Evolutionary conservation across 768 basidiomycete genomes (phyloP).

Genomic region (Rhodotorula diobovata): DNA sequence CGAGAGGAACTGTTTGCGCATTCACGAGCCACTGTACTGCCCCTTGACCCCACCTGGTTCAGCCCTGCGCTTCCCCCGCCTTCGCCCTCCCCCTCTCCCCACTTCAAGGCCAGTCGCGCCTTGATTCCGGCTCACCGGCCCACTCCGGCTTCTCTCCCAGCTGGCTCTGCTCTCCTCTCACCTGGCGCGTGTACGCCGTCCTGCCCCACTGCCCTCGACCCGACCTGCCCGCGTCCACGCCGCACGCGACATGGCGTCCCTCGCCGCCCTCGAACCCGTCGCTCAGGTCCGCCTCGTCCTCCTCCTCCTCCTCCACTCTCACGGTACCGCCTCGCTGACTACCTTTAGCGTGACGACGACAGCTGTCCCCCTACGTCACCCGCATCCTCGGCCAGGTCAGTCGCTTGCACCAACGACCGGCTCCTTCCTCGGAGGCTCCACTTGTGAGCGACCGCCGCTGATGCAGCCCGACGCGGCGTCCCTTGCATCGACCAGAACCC

Average conservation of each 20-base stretch:
- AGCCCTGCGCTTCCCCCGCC: too few species aligned
- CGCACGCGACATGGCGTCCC: not conserved
- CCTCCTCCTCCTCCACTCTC: too few species aligned
- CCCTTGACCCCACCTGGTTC: too few species aligned
- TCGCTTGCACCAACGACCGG: not conserved
- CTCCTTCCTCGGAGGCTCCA: too few species aligned
- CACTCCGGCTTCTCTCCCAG: not conserved
- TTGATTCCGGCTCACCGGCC: too few species aligned
- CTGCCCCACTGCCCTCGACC: not conserved
- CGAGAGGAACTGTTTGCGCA: too few species aligned
- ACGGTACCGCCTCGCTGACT: not conserved
- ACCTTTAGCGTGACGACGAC: not conserved
- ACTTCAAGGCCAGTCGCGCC: conserved; percentile 1
- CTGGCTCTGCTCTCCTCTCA: not conserved
- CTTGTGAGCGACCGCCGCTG: not conserved
- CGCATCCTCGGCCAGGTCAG: conserved; percentile 35
- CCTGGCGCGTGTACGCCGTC: not conserved
- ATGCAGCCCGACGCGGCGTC: not conserved
- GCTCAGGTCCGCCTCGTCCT: not conserved
- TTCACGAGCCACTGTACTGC: too few species aligned
- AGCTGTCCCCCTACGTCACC: conserved; percentile 22
- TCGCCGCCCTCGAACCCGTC: not conserved
- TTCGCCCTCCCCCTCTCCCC: not conserved
- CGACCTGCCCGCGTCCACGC: too few species aligned
- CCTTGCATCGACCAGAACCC: conserved; percentile 59